Conservation (phyloP, 257 asterid genomes). For the Salvia miltiorrhiza region DNA sequence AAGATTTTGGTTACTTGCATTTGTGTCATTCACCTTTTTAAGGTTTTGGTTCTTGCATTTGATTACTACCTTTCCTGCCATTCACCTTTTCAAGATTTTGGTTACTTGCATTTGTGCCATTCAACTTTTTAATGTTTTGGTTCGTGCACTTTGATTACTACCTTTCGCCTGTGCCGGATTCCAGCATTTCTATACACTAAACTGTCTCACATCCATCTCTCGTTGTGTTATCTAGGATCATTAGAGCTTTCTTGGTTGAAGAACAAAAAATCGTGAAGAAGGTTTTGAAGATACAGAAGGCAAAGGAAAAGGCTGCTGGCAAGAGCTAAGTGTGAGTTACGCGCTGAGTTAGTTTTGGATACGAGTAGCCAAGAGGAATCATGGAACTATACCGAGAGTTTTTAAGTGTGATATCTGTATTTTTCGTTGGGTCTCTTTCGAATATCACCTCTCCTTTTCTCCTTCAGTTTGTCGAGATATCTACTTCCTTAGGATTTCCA, state of each 20-base stretch:
- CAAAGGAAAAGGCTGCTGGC: constrained; percentile 48
- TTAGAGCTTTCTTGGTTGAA: constrained; percentile 54
- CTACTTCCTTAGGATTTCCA: constrained; percentile 11
- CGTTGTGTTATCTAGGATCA: constrained; percentile 30
- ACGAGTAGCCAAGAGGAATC: constrained; percentile 6
- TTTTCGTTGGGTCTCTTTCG: constrained; percentile 18
- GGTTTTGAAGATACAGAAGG: constrained; percentile 56
- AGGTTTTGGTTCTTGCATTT: no score
- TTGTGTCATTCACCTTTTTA: not conserved
- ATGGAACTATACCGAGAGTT: constrained; percentile 22
- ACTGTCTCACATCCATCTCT: not conserved
- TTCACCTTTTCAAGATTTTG: not conserved
- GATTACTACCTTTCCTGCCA: not conserved
- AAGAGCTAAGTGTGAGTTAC: constrained; percentile 27
- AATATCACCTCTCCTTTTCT: constrained; percentile 1
- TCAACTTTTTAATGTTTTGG: no score
- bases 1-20: not conserved
- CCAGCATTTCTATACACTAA: not conserved
- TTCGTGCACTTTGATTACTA: not conserved
- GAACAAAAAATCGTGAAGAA: constrained; percentile 62
- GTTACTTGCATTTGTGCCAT: no score
- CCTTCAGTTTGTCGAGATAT: constrained; percentile 22
- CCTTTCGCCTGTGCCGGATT: not conserved
- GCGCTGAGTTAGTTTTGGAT: constrained; percentile 23
- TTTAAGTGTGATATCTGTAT: constrained; percentile 11